These are phyloP conservation scores for Suhomyces faveliae DNA, from an alignment of 805 yeast species.

Conservation along the genomic window DNA sequence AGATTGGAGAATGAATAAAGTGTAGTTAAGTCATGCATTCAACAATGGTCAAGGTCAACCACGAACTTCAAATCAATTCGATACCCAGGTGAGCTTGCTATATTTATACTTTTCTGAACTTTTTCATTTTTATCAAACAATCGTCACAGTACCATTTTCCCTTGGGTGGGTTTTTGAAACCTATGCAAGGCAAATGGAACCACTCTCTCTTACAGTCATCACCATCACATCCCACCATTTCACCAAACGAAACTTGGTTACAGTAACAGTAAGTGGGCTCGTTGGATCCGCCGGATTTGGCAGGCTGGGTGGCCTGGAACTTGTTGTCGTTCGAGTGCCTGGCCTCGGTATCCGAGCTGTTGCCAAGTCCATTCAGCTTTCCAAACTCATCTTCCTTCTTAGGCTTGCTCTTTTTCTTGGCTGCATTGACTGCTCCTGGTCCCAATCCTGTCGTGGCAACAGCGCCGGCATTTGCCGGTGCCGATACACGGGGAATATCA, in stretches of 20 bases:
- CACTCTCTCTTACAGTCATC: slow-evolving; percentile 88
- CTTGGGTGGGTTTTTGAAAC: slow-evolving; percentile 80
- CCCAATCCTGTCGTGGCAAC: neutral
- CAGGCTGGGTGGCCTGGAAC: slow-evolving; percentile 1
- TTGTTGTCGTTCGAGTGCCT: slow-evolving; percentile 7
- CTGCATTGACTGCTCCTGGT: neutral
- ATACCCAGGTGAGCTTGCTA: too few relatives aligned
- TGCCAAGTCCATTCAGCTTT: slow-evolving; percentile 4
- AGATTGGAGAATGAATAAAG: too few relatives aligned
- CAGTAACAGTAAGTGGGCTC: slow-evolving; percentile 96
- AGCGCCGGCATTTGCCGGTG: neutral
- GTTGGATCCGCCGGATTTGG: slow-evolving; percentile 7
- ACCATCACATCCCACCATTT: slow-evolving; percentile 99
- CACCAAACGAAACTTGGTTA: slow-evolving; percentile 95
- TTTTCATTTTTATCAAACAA: slow-evolving; percentile 36
- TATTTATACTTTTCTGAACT: slow-evolving; percentile 13
- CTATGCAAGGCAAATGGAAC: slow-evolving; percentile 94
- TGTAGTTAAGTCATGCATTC: too few relatives aligned
- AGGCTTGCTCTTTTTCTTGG: slow-evolving; percentile 18
- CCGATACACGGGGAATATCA: slow-evolving; percentile 7
- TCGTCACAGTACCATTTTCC: slow-evolving; percentile 49
- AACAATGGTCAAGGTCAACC: too few relatives aligned
- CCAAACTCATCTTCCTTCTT: slow-evolving; percentile 13
- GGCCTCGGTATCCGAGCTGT: slow-evolving; percentile 12
- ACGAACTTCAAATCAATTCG: too few relatives aligned